Conservation (phyloP, 768 basidiomycete genomes). For the Dioszegia hungarica region DNA sequence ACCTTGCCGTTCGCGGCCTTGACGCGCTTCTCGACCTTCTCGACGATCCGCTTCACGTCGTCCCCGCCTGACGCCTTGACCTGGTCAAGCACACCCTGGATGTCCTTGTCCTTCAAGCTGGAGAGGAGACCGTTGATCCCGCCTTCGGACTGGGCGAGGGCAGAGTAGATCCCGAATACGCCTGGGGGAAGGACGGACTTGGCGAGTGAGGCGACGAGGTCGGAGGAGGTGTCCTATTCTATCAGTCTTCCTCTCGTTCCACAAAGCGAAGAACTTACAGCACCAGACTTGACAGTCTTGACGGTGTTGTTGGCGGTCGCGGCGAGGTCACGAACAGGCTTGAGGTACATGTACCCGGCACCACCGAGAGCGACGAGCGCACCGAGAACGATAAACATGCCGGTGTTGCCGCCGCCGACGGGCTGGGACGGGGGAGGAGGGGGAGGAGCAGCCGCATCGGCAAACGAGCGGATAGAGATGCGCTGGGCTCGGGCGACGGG, state of each 20-base stretch:
- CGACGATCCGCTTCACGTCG: conserved; percentile 41
- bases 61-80: conserved; percentile 45
- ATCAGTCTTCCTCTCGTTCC: conserved; percentile 3
- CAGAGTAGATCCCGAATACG: conserved; percentile 34
- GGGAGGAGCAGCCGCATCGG: conserved; percentile 6
- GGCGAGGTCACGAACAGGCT: conserved; percentile 42
- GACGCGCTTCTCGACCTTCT: conserved; percentile 41
- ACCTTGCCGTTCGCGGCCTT: conserved; percentile 45
- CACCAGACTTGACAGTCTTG: conserved; percentile 27
- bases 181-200: conserved; percentile 31
- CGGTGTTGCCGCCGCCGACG: conserved; percentile 15
- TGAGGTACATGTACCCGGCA: conserved; percentile 39
- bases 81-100: conserved; percentile 37
- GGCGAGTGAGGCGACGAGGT: conserved; percentile 14
- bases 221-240: neutral
- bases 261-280: conserved; percentile 15
- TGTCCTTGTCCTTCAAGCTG: conserved; percentile 40
- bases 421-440: conserved; percentile 3
- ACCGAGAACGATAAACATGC: conserved; percentile 39
- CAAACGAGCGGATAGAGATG: neutral
- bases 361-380: conserved; percentile 37
- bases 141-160: conserved; percentile 29
- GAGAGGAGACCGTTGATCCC: conserved; percentile 42
- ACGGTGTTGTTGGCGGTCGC: conserved; percentile 24
- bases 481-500: conserved; percentile 2